Evolutionary conservation across 225 moss, liverwort and hornwort genomes (phyloP).

Genomic region (Climacium dendroides): DNA sequence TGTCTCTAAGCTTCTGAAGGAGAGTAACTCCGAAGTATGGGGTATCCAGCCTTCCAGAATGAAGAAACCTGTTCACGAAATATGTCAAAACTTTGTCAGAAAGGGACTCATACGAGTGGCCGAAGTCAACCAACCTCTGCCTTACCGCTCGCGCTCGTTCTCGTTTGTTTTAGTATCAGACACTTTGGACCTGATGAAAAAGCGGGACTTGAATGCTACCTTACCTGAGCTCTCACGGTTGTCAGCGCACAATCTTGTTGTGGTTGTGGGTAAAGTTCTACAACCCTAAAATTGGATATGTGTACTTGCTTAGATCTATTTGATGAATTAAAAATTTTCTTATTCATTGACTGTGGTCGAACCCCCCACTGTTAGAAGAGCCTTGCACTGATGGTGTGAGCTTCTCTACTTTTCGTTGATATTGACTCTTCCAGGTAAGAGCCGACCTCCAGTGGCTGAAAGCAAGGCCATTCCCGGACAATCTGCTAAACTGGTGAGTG

Average conservation of each 20-base stretch:
- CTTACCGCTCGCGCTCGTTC: constrained; percentile 74
- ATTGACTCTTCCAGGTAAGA: constrained; percentile 13
- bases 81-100: constrained; percentile 42
- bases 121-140: constrained; percentile 52
- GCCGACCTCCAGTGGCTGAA: constrained; percentile 1
- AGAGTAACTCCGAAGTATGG: constrained; percentile 75
- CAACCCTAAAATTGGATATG: not conserved
- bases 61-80: constrained; percentile 53
- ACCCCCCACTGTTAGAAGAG: not conserved
- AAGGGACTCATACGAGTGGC: constrained; percentile 66
- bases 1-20: constrained; percentile 62
- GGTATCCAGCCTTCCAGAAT: constrained; percentile 68
- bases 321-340: not conserved
- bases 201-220: constrained; percentile 53
- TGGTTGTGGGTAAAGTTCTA: constrained; percentile 53
- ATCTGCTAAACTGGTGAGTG: constrained; percentile 21
- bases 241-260: constrained; percentile 64
- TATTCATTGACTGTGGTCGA: not conserved
- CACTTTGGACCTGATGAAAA: constrained; percentile 57
- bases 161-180: constrained; percentile 75
- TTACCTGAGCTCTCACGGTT: constrained; percentile 52
- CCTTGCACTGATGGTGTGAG: not conserved
- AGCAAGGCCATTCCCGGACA: constrained; percentile 11
- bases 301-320: not conserved
- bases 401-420: not conserved